A percentile compares a stretch with the other conserved stretches of the same genome.
Conservation (phyloP, 371 early-diverging fungal genomes). For the Coemansia sp. region DNA sequence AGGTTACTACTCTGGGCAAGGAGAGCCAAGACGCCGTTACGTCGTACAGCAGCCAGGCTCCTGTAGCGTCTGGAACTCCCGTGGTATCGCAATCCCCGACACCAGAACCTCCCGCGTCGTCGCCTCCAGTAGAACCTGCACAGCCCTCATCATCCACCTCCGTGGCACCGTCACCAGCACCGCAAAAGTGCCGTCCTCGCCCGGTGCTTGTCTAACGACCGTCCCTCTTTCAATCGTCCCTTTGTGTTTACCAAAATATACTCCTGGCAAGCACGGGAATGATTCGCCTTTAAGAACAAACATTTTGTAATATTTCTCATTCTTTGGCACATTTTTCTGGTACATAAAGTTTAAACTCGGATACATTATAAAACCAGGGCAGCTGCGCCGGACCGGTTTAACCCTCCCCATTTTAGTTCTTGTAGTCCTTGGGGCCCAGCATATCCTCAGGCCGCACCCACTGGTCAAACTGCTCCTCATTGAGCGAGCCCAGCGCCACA, state of each 20-base stretch:
- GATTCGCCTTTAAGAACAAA: too few species aligned
- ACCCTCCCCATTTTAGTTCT: slow-evolving; percentile 8
- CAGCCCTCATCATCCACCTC: not conserved
- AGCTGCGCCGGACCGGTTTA: not conserved
- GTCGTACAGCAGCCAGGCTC: slow-evolving; percentile 6
- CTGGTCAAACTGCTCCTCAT: slow-evolving; percentile 82
- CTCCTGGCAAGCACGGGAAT: too few species aligned
- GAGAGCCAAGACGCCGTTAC: not conserved
- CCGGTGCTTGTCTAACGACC: slow-evolving; percentile 4
- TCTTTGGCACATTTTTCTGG: not conserved
- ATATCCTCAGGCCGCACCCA: slow-evolving; percentile 92
- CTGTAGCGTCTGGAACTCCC: not conserved
- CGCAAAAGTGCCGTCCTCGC: slow-evolving; percentile 15
- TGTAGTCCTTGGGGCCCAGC: slow-evolving; percentile 65
- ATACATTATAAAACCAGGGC: not conserved
- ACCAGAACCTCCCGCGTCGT: not conserved
- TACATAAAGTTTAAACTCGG: not conserved
- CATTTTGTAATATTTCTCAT: not conserved
- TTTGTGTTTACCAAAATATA: not conserved
- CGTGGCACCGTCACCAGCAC: not conserved
- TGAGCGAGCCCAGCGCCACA: slow-evolving; percentile 74
- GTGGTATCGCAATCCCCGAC: not conserved
- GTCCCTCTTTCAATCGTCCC: too few species aligned
- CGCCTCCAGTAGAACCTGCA: not conserved
- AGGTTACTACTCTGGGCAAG: slow-evolving; percentile 14